Evolutionary conservation across 2,329 filamentous ascomycete species (phyloP), one percentile per base, ranked within the genome.

Genomic region (Phaeoacremonium minimum): DNA sequence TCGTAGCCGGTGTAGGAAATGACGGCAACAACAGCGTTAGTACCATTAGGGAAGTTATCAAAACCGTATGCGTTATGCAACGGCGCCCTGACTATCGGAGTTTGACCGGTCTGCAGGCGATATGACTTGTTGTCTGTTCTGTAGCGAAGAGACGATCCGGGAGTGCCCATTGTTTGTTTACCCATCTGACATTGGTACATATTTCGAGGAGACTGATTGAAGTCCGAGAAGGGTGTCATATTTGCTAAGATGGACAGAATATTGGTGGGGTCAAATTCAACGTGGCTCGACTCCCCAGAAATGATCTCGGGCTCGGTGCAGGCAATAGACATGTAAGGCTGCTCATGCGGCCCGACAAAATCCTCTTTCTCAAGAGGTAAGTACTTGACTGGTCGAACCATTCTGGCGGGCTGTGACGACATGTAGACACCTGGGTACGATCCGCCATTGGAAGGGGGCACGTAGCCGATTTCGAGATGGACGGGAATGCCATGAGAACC

Each of bases 111-210:
- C 63, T 97, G 93, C 30, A 98, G 67, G 45, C 86, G 81, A 64
- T 98, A 98, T 50, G 87, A 79, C 68, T 98, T 98, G 77, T 98
- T 97, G 67, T 98, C 93, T 33, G 90, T 95, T 56, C 93, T 82
- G 64, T 94, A 86, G 40, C 80, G 76, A 45, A 91, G 70, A 3
- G 91, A 85, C 7, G 90, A 86, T 40, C 85, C 90, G 4, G 91
- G 89, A 16, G 93, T 97, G 61, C 93, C 93, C 93, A 98, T 98
- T 1, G 91, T 90, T 68, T 98, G 93, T 61, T 98, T 98, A 67
- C 88, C 89, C 93, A 97, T 97, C 72, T 97, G 93, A 67, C 90
- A 96, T 59, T 95, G 87, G 60, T 97, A 98, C 91, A 97, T 97
- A 66, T 98, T 98, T 75, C 93, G 77, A 2, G 93, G 93, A 12